These are phyloP conservation scores for Linnemannia hyalina DNA, from an alignment of 192 early-diverging fungal genomes.

Conservation along the genomic window DNA sequence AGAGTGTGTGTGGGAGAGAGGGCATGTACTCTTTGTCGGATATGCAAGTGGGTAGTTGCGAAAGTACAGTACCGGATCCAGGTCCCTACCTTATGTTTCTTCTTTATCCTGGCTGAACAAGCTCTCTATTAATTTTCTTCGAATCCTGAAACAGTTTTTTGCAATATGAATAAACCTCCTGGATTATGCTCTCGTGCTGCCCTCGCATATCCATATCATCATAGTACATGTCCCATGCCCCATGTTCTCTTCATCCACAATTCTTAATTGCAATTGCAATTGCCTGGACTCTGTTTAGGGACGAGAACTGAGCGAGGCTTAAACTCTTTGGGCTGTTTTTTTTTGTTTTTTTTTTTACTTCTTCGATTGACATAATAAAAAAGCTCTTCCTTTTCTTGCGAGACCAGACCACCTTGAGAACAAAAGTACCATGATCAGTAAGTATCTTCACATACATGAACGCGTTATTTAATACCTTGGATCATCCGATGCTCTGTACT, in stretches of 20 bases:
- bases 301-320: neutral
- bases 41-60: neutral
- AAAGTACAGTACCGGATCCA: neutral
- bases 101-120: neutral
- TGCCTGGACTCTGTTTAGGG: neutral
- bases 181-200: conserved; percentile 1
- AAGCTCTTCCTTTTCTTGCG: neutral
- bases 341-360: neutral
- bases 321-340: neutral
- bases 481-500: neutral
- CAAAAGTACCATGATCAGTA: neutral
- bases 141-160: neutral
- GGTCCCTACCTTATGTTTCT: neutral
- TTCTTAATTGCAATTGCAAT: conserved; percentile 1
- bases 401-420: neutral
- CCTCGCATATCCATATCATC: neutral
- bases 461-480: neutral
- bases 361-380: neutral
- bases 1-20: neutral
- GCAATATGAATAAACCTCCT: neutral
- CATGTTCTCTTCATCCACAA: neutral
- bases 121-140: neutral
- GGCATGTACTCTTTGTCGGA: neutral
- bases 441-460: neutral
- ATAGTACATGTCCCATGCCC: neutral